Evolutionary conservation across 23 red algal species (phyloP).

Genomic region (Chondrus crispus): DNA sequence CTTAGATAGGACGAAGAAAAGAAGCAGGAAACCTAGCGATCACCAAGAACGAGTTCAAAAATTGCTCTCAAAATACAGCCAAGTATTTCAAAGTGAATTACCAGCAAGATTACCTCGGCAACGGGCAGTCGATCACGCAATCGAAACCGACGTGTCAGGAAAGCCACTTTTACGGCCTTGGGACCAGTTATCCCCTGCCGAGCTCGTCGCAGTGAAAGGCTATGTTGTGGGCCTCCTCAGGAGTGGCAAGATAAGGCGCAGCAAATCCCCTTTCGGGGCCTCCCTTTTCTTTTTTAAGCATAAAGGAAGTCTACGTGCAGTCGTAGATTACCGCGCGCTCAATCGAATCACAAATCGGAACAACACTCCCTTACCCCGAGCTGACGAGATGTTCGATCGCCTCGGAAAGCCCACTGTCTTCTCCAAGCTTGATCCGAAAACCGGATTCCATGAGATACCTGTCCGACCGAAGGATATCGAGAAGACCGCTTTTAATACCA

Average conservation of each 20-base stretch:
- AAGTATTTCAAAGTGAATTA: too few relatives aligned
- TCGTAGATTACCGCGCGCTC: not conserved
- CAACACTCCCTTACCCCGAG: not conserved
- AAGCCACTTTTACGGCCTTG: not conserved
- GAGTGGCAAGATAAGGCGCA: not conserved
- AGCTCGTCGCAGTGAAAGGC: not conserved
- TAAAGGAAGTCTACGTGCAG: too few relatives aligned
- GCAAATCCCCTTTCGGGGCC: not conserved
- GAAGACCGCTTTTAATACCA: not conserved
- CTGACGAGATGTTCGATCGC: not conserved
- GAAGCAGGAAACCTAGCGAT: not conserved
- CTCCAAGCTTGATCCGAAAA: not conserved
- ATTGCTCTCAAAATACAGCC: too few relatives aligned
- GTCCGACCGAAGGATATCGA: not conserved
- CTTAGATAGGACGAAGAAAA: too few relatives aligned
- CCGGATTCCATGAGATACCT: not conserved
- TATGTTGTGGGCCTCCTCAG: not conserved
- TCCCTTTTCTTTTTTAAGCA: not conserved
- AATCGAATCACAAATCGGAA: not conserved
- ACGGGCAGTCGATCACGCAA: not conserved
- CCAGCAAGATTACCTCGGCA: not conserved
- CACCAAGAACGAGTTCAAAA: too few relatives aligned
- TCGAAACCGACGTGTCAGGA: not conserved
- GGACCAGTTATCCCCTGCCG: not conserved
- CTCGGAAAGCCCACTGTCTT: not conserved